phyloP scores from a whole-genome alignment of 2,329 filamentous ascomycete genomes.

The Onygenales sp. region DNA sequence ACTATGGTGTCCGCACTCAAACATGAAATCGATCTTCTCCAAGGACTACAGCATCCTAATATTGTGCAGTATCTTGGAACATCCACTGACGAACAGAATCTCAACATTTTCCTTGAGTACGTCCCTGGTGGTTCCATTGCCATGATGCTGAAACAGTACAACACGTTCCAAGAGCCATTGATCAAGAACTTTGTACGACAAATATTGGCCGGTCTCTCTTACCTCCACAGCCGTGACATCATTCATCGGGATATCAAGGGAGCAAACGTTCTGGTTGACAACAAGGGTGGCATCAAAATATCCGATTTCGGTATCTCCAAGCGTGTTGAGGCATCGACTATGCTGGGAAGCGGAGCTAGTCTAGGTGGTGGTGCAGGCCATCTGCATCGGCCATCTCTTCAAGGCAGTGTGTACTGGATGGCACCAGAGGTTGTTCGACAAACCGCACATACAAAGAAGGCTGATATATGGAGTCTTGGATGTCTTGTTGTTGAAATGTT shows the following conservation, averaged over 20 bases:
- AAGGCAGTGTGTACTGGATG: conserved; percentile 99
- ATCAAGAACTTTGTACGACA: conserved; percentile 95
- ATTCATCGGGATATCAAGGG: conserved; percentile 99
- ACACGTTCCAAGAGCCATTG: conserved; percentile 82
- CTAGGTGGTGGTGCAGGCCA: conserved; percentile 27
- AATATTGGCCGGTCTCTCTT: conserved; percentile 84
- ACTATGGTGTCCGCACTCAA: conserved; percentile 97
- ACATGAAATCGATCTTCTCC: conserved; percentile 87
- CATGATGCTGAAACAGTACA: conserved; percentile 97
- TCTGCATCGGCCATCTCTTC: conserved; percentile 60
- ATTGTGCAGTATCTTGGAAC: conserved; percentile 98
- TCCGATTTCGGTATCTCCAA: conserved; percentile 99
- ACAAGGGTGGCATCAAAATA: conserved; percentile 98
- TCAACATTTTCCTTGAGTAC: conserved; percentile 99
- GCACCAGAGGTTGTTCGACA: conserved; percentile 97
- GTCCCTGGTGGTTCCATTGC: conserved; percentile 95
- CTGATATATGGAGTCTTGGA: conserved; percentile 96
- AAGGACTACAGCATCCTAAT: conserved; percentile 89
- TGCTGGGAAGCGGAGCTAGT: conserved; percentile 46
- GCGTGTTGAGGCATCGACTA: conserved; percentile 84
- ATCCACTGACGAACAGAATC: conserved; percentile 77
- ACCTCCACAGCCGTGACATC: conserved; percentile 88
- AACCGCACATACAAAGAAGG: conserved; percentile 95
- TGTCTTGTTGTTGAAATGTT: conserved; percentile 99
- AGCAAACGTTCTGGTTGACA: conserved; percentile 96